Base-by-base conservation (phyloP, 495 filamentous ascomycete species). In the Corynascus novoguineensis region DNA sequence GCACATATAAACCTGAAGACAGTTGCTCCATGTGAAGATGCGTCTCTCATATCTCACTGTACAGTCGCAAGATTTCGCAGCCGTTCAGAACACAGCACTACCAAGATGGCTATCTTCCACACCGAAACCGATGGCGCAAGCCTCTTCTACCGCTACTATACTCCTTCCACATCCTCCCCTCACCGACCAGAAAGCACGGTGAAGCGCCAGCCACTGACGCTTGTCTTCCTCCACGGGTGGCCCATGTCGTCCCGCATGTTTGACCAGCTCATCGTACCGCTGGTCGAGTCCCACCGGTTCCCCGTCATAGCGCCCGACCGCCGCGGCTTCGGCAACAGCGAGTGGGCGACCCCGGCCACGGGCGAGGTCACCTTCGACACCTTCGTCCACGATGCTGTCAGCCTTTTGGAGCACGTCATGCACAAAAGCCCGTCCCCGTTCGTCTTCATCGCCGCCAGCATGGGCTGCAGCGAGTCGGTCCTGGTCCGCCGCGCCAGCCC, bases 141-240 rank as follows among this genome's bases (percentile, higher is more conserved):
- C 32, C 58, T 64, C 49, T 60, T 60, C 54, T 64, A 64, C 54
- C 57, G 50, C 19, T 28, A 58, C 40, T 64, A 60, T 31, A 44
- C 10, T 5, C 60, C 61, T 31, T 41, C 37, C 17, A 48, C 47
- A 10, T 29, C 58, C 10, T 38, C 57, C 37, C 50, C 51, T 0
- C 46, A 52, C 41, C 27, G 22, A 5, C 42, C 53, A 11, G 22
- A 31, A 17, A 6, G 31, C 0, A 1, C 22, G 8, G 6, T 28
- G 22, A 1, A 22, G 7, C 9, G 21, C 8, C 53, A 48, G 24
- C 48, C 42, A 7, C 59, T 60, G 11, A 60, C 65, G 32, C 49
- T 68, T 4, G 59, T 70, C 54, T 66, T 68, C 56, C 47, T 69
- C 25, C 67, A 69, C 40, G 66, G 65, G 46, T 68, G 67, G 67